Conservation (phyloP, 2,329 filamentous ascomycete species). For the Pestalotiopsis fici region DNA sequence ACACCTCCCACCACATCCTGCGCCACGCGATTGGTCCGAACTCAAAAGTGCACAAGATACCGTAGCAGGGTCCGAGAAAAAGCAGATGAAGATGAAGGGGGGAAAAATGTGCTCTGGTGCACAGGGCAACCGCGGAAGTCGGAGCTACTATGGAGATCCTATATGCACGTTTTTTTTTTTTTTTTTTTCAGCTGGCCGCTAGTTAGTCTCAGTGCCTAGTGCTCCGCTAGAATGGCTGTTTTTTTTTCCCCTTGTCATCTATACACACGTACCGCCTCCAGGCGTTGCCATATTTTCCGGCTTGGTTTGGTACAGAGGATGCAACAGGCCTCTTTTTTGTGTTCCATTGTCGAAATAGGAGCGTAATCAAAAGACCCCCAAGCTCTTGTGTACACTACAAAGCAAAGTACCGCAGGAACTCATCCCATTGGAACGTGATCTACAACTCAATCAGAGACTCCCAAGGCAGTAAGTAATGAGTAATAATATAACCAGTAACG, state of each 20-base stretch:
- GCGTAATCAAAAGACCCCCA: neutral
- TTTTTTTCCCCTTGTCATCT: neutral
- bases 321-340: neutral
- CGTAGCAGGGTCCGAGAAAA: neutral
- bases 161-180: neutral
- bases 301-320: neutral
- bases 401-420: neutral
- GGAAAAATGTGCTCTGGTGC: neutral
- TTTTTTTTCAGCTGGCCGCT: neutral
- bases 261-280: neutral
- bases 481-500: no score
- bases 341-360: neutral
- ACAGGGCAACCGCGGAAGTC: slow-evolving; percentile 4
- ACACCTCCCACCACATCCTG: neutral
- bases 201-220: neutral
- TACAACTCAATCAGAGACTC: no score
- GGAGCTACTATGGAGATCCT: slow-evolving; percentile 5
- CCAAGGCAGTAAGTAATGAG: no score
- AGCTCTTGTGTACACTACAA: neutral
- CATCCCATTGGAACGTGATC: no score
- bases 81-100: neutral
- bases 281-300: neutral
- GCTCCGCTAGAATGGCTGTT: neutral
- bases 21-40: neutral
- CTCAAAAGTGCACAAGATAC: neutral